Base-by-base conservation (phyloP, 148 eudicot genomes). In the Camellia lanceoleosa region DNA sequence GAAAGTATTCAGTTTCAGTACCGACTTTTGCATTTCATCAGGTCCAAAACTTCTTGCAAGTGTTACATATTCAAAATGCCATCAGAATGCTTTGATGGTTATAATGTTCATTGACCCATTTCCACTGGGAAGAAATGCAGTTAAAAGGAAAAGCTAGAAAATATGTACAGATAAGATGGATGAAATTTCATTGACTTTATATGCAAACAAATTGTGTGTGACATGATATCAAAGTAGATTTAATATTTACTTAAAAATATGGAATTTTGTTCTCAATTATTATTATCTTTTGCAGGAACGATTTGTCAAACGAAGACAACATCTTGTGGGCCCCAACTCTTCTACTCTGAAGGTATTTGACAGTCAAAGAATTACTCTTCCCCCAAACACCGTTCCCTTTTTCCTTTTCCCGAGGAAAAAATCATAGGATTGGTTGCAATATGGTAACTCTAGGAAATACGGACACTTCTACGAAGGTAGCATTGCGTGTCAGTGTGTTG, bases 281-380 rank as follows among this genome's bases (percentile, higher is more conserved):
- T 54, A 14, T 73, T 65, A 68, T 77, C 82, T 44, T 80, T 72
- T 86, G 80, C 91, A 96, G 99, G 99, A 92, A 61, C 92, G 95
- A 18, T 96, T 93, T 87, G 98, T 96, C 60, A 93, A 96, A 83
- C 86, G 98, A 81, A 88, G 99, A 65, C 99, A 96, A 47, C 97
- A 88, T 86, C 94, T 96, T 47, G 87, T 96, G 74, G 99, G 99
- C 56, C 94, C 98, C 41, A 93, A 92, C 87, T 92, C 93, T 80
- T 91, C 97, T 68, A 96, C 97, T 72, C 84, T 93, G 44, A 96
- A 92, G 98, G 99, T 96, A 77, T 77, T 65, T 42, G 55, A 60
- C 38, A 18, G 43, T 64, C 19, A 54, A 43, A 11, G 14, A 20
- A 63, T 61, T 52, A 71, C 13, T 20, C 51, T 68, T 54, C 64